Evolutionary conservation across 148 eudicot genomes (phyloP).

Genomic region (Rhododendron henanense): DNA sequence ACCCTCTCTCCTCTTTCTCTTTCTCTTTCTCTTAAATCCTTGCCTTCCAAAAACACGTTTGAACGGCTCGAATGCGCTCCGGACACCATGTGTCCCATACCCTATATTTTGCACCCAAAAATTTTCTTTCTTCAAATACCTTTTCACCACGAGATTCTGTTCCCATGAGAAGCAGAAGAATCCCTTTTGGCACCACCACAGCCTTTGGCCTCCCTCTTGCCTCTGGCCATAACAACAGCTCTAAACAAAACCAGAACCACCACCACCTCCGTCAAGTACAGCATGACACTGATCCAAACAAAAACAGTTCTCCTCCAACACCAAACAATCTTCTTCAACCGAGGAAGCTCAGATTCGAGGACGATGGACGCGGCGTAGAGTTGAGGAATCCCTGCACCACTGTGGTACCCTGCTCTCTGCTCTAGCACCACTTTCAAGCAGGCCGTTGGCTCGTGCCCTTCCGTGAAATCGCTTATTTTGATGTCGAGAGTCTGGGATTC

Average conservation of each 20-base stretch:
- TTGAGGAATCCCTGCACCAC: constrained; percentile 40
- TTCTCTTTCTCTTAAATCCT: too few relatives aligned
- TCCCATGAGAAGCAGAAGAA: neutral
- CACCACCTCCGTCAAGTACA: constrained; percentile 24
- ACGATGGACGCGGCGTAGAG: constrained; percentile 29
- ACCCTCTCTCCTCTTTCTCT: too few relatives aligned
- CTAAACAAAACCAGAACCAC: constrained; percentile 25
- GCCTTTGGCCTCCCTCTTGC: constrained; percentile 7
- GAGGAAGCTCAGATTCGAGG: constrained; percentile 33
- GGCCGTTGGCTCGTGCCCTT: constrained; percentile 30
- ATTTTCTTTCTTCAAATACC: neutral
- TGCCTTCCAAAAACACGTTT: too few relatives aligned
- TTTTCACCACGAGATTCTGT: constrained; percentile 14
- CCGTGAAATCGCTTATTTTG: constrained; percentile 19
- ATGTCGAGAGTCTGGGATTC: constrained; percentile 30
- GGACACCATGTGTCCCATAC: too few relatives aligned
- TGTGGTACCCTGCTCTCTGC: constrained; percentile 34
- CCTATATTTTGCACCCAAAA: too few relatives aligned
- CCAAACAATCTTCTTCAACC: constrained; percentile 30
- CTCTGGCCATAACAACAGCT: constrained; percentile 15
- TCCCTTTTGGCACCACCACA: neutral
- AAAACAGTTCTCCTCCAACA: constrained; percentile 40
- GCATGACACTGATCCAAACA: constrained; percentile 29
- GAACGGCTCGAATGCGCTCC: too few relatives aligned
- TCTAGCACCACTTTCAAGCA: constrained; percentile 34